Conservation (phyloP, 2,329 filamentous ascomycete species). For the Stagonosporopsis tanaceti region DNA sequence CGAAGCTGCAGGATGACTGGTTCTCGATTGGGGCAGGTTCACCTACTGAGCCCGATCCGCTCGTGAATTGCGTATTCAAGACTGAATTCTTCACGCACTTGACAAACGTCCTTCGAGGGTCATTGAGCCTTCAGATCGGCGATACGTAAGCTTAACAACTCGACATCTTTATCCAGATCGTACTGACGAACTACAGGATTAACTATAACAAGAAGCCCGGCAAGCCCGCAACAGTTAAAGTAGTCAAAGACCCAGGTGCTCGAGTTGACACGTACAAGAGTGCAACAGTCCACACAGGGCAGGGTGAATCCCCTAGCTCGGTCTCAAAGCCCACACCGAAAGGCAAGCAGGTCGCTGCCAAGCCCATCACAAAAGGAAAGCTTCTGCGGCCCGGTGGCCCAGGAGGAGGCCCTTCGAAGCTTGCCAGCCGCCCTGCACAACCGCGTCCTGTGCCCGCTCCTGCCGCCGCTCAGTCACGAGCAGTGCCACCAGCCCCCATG, state of each 20-base stretch:
- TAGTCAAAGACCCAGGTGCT: conserved; percentile 81
- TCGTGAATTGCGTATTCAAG: conserved; percentile 93
- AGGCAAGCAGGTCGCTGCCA: conserved; percentile 82
- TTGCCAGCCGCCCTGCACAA: conserved; percentile 61
- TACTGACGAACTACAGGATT: conserved; percentile 61
- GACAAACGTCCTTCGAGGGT: conserved; percentile 77
- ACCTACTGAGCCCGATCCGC: conserved; percentile 88
- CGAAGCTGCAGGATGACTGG: conserved; percentile 91
- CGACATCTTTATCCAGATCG: background rate
- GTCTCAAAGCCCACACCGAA: conserved; percentile 85
- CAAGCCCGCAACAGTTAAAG: conserved; percentile 88
- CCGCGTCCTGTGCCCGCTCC: conserved; percentile 45
- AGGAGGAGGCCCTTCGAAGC: conserved; percentile 77
- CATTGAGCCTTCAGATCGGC: conserved; percentile 82
- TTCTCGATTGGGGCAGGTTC: conserved; percentile 92
- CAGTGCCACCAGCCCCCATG: conserved; percentile 60
- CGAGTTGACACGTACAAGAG: conserved; percentile 92
- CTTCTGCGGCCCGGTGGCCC: conserved; percentile 91
- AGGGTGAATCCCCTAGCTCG: conserved; percentile 83
- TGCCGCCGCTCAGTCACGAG: conserved; percentile 51
- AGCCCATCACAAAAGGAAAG: conserved; percentile 92
- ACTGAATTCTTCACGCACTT: conserved; percentile 97
- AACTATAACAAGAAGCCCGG: conserved; percentile 98
- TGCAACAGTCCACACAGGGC: conserved; percentile 83
- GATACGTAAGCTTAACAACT: conserved; percentile 61